Conservation (phyloP, 805 yeast species). For the Wickerhamiella sergipiensis region DNA sequence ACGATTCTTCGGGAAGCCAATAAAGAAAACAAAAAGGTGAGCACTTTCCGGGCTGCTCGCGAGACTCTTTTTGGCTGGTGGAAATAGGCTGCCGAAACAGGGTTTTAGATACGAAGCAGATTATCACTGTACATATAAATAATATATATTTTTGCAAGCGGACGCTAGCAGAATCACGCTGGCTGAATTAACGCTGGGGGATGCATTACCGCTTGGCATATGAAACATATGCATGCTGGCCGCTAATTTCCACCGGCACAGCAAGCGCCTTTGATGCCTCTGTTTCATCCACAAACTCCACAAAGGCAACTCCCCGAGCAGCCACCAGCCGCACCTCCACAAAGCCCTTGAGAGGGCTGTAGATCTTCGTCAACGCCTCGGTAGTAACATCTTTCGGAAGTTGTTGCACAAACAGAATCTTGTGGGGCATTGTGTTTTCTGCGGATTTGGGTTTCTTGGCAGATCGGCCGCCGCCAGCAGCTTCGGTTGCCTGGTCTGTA, state of each 20-base stretch:
- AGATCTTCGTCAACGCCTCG: slow-evolving; percentile 32
- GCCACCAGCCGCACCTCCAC: slow-evolving; percentile 52
- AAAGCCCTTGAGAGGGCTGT: slow-evolving; percentile 44
- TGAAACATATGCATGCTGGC: slow-evolving; percentile 4
- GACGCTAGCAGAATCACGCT: no score
- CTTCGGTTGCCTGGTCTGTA: neutral
- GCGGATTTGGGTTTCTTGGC: neutral
- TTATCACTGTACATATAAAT: neutral
- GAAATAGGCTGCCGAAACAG: slow-evolving; percentile 11
- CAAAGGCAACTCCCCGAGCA: slow-evolving; percentile 59
- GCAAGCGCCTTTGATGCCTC: slow-evolving; percentile 9
- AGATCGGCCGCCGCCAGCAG: slow-evolving; percentile 9
- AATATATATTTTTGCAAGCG: neutral
- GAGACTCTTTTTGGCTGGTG: slow-evolving; percentile 58
- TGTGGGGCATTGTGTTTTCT: slow-evolving; percentile 38
- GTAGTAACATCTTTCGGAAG: slow-evolving; percentile 35
- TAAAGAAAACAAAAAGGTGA: slow-evolving; percentile 55
- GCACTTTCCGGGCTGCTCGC: slow-evolving; percentile 48
- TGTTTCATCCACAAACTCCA: slow-evolving; percentile 39
- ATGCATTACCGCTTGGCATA: slow-evolving; percentile 19
- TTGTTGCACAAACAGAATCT: slow-evolving; percentile 50
- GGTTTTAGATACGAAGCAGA: no score
- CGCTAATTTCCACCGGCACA: neutral
- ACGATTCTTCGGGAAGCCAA: slow-evolving; percentile 56
- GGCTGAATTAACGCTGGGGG: no score